These are phyloP conservation scores for Hippophae gyantsensis DNA, from an alignment of 306 rosid genomes.

Conservation along the genomic window DNA sequence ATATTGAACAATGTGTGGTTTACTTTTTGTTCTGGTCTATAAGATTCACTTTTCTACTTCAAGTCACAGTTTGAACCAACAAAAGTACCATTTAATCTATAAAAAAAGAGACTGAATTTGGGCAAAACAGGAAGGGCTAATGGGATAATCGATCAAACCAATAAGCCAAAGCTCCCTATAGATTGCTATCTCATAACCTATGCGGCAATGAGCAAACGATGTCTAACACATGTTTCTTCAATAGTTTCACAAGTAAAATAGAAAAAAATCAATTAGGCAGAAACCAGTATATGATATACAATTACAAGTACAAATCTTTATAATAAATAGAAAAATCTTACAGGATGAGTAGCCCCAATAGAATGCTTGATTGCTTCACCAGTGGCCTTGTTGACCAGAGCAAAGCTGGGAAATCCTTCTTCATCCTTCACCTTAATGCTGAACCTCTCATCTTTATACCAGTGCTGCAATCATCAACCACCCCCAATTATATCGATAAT, in stretches of 20 bases:
- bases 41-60: too few species aligned
- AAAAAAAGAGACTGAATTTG: too few species aligned
- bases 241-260: not conserved
- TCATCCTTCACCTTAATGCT: slow-evolving; percentile 71
- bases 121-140: too few species aligned
- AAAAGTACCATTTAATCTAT: too few species aligned
- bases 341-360: slow-evolving; percentile 57
- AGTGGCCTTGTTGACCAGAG: slow-evolving; percentile 69
- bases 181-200: too few species aligned
- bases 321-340: slow-evolving; percentile 13
- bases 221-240: not conserved
- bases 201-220: not conserved
- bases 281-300: not conserved
- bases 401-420: slow-evolving; percentile 65
- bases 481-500: not conserved
- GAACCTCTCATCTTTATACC: slow-evolving; percentile 85
- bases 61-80: too few species aligned
- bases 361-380: slow-evolving; percentile 80
- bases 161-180: too few species aligned
- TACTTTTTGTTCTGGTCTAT: too few species aligned
- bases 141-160: too few species aligned
- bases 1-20: too few species aligned
- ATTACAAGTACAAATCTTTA: too few species aligned
- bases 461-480: slow-evolving; percentile 42
- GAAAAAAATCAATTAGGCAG: not conserved